Evolutionary conservation across 331 rosid species (phyloP).

Genomic region (Pyrus hybrid): DNA sequence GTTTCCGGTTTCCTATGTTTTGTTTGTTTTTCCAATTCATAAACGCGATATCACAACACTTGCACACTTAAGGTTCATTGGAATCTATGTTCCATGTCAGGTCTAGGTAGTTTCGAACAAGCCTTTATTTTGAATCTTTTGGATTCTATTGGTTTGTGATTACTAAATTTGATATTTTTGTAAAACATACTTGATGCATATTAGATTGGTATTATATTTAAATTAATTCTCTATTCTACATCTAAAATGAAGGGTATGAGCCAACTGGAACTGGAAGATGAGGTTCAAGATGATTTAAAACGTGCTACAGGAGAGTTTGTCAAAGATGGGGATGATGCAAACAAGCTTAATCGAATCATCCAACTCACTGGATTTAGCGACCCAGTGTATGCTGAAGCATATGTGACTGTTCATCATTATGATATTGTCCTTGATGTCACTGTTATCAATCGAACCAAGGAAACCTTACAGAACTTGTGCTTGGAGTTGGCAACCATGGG

Average conservation of each 20-base stretch:
- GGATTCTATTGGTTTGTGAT: not conserved
- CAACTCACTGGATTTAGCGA: conserved; percentile 20
- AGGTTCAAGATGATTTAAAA: conserved; percentile 21
- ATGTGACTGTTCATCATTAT: conserved; percentile 14
- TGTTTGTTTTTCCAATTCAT: too few relatives aligned
- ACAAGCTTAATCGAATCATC: conserved; percentile 12
- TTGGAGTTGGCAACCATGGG: conserved; percentile 24
- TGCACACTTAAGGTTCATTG: not conserved
- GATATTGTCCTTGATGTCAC: conserved; percentile 19
- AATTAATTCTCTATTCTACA: not conserved
- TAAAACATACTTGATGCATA: not conserved
- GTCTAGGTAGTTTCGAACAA: not conserved
- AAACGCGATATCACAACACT: too few relatives aligned
- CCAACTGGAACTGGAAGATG: conserved; percentile 17
- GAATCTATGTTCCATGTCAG: not conserved
- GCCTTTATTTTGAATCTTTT: not conserved
- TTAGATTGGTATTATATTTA: not conserved
- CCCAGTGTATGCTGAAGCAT: conserved; percentile 16
- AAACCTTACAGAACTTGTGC: conserved; percentile 18
- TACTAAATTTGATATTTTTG: not conserved
- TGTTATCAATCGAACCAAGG: conserved; percentile 16
- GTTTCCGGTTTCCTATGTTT: too few relatives aligned
- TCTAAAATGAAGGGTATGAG: conserved; percentile 16
- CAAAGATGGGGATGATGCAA: conserved; percentile 10
- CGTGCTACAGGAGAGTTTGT: conserved; percentile 18